Percentiles rank a stretch among this genome's conserved stretches.
phyloP scores from a whole-genome alignment of 106 monocot genomes.

The Apostasia ramifera region DNA sequence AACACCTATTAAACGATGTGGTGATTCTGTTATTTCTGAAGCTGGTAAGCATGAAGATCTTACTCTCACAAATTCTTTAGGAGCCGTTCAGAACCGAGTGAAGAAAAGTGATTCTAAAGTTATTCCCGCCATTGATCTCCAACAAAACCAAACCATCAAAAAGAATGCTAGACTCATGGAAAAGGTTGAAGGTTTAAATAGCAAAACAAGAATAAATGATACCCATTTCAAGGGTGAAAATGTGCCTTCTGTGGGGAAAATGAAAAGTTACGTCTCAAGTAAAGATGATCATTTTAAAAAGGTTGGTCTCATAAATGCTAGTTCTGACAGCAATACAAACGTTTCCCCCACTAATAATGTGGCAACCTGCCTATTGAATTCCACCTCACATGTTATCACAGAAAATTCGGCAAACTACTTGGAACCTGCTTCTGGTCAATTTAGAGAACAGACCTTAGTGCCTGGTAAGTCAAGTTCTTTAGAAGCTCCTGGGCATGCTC shows the following conservation, averaged over 20 bases:
- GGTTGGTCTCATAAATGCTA: constrained; percentile 1
- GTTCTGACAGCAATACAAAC: neutral
- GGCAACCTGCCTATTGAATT: neutral
- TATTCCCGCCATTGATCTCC: constrained; percentile 3
- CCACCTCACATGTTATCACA: constrained; percentile 4
- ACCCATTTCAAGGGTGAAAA: constrained; percentile 11
- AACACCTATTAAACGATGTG: neutral
- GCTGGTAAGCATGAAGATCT: constrained; percentile 5
- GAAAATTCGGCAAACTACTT: neutral
- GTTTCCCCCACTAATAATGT: neutral
- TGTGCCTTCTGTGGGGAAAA: constrained; percentile 16
- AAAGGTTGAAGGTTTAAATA: constrained; percentile 54
- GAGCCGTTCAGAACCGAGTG: constrained; percentile 15
- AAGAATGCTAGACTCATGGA: constrained; percentile 54
- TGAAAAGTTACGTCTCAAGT: constrained; percentile 12
- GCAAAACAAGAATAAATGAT: constrained; percentile 48
- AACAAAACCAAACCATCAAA: constrained; percentile 28
- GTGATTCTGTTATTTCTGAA: constrained; percentile 2
- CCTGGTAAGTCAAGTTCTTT: constrained; percentile 3
- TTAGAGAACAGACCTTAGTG: constrained; percentile 11
- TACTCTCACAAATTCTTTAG: neutral
- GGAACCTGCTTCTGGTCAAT: constrained; percentile 8
- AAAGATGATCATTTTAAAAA: constrained; percentile 8
- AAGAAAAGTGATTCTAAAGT: constrained; percentile 7
- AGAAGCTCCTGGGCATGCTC: constrained; percentile 16